phyloP scores from a whole-genome alignment of 768 basidiomycete species.

The Pilatotrama ljubarskyi region DNA sequence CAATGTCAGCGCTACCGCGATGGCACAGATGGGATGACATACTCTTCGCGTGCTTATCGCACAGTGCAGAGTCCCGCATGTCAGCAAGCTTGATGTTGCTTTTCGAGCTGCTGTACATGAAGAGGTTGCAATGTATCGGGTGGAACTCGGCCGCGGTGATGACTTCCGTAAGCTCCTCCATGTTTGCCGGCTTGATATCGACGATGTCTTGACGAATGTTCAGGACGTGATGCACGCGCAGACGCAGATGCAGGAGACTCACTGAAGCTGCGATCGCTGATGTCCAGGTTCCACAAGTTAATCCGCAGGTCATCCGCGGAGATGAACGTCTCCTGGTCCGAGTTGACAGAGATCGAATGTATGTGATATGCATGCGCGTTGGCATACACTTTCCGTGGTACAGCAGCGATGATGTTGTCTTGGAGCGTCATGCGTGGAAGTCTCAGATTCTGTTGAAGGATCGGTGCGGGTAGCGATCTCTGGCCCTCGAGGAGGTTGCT shows the following conservation, averaged over 20 bases:
- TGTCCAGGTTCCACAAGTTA: slow-evolving; percentile 98
- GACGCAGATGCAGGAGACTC: slow-evolving; percentile 37
- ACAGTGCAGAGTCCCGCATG: slow-evolving; percentile 97
- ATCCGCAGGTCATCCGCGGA: slow-evolving; percentile 97
- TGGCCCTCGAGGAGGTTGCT: slow-evolving; percentile 90
- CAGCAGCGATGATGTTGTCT: slow-evolving; percentile 98
- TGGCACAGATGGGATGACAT: slow-evolving; percentile 34
- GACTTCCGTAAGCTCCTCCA: slow-evolving; percentile 99
- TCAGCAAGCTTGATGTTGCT: slow-evolving; percentile 99
- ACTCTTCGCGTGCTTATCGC: slow-evolving; percentile 97
- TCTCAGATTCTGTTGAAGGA: slow-evolving; percentile 59
- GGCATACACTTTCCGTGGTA: slow-evolving; percentile 97
- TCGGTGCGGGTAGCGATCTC: slow-evolving; percentile 65
- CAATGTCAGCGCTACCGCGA: slow-evolving; percentile 3
- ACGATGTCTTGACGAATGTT: slow-evolving; percentile 78
- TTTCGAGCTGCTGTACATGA: slow-evolving; percentile 99
- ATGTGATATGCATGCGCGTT: slow-evolving; percentile 99
- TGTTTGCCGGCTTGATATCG: slow-evolving; percentile 99
- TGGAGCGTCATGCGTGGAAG: slow-evolving; percentile 91
- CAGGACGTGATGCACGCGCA: neutral
- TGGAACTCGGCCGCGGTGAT: slow-evolving; percentile 99
- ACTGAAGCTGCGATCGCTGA: slow-evolving; percentile 99
- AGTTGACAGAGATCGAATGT: slow-evolving; percentile 99
- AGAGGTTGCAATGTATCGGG: slow-evolving; percentile 94
- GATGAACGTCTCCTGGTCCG: slow-evolving; percentile 98